Evolutionary conservation across 805 yeast genomes (phyloP), one percentile per base, ranked within the genome.

Genomic region (Metschnikowia colocasiae): DNA sequence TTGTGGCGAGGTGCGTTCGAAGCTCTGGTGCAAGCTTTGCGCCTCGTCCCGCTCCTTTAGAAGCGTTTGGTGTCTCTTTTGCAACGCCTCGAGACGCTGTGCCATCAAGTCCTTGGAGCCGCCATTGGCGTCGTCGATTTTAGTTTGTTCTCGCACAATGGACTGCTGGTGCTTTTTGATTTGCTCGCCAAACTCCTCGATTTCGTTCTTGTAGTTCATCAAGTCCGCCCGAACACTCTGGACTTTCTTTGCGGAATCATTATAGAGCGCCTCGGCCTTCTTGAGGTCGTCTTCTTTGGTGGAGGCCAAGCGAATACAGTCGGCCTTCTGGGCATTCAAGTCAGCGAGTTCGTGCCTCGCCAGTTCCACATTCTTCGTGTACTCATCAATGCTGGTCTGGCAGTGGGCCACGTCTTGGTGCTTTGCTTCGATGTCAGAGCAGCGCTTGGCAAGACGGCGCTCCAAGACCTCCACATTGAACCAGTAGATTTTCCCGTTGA

Each of bases 401-500:
- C 57, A 50, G 5, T 48, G 50, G 13, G 54, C 52, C 6, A 64
- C 49, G 16, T 47, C 47, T 2, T 30, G 31, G 8, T 25, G 39
- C 37, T 44, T 50, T 13, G 48, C 53, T 3, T 49, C 48, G 9
- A 54, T 47, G n/a, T 55, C 56, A 3, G 48, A 45, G 9, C 59
- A 53, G 16, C 59, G 46, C 26, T 53, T 49, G 6, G 46, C 43
- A 12, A 68, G 55, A 48, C 63, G 59, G 7, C 54, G 51, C 39
- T 65, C 68, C 26, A 68, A 52, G 9, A 59, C 59, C 6, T 54
- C 57, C 3, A 69, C 76, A 52, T 71, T 72, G 46, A 56, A 72
- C 77, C 76, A 71, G 48, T 61, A 66, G 3, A 71, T 66, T 46
- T 72, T 72, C 8, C 75, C 77, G 45, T 68, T 62, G n/a, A 71